phyloP scores from a whole-genome alignment of 768 basidiomycete species.

The Strobilomyces echinocephalus region DNA sequence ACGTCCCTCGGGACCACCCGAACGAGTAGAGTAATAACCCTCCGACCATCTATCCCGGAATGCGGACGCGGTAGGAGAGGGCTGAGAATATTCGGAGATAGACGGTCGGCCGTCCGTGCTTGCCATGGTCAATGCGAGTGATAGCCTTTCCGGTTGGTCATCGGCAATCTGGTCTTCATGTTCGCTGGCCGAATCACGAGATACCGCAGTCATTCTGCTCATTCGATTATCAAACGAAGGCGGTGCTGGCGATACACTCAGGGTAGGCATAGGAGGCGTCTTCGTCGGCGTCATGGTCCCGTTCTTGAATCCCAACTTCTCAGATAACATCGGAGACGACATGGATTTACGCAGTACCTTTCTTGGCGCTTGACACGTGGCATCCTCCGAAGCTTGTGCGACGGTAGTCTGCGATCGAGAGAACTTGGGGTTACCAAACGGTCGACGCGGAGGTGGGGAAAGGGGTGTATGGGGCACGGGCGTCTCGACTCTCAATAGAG shows the following conservation, averaged over 20 bases:
- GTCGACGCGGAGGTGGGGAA: slow-evolving; percentile 57
- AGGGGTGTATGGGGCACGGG: slow-evolving; percentile 61
- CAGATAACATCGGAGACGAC: slow-evolving; percentile 52
- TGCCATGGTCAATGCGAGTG: slow-evolving; percentile 47
- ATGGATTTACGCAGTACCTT: slow-evolving; percentile 41
- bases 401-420: slow-evolving; percentile 59
- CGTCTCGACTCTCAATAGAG: slow-evolving; percentile 59
- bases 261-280: slow-evolving; percentile 41
- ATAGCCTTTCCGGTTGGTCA: slow-evolving; percentile 36
- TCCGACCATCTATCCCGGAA: slow-evolving; percentile 55
- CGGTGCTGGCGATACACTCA: slow-evolving; percentile 28
- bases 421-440: slow-evolving; percentile 38
- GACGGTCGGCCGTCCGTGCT: slow-evolving; percentile 44
- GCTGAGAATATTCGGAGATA: slow-evolving; percentile 62
- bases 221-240: slow-evolving; percentile 24
- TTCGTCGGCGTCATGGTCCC: slow-evolving; percentile 30
- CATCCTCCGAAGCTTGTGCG: slow-evolving; percentile 15
- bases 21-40: slow-evolving; percentile 29
- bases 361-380: slow-evolving; percentile 9
- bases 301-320: slow-evolving; percentile 35
- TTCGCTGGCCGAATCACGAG: slow-evolving; percentile 38
- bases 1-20: slow-evolving; percentile 17
- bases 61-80: slow-evolving; percentile 76
- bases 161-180: slow-evolving; percentile 32
- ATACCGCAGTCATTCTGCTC: slow-evolving; percentile 21